Percentiles rank a stretch among this genome's conserved stretches.
Conservation (phyloP, 257 asterid species). For the Petunia axillaris region DNA sequence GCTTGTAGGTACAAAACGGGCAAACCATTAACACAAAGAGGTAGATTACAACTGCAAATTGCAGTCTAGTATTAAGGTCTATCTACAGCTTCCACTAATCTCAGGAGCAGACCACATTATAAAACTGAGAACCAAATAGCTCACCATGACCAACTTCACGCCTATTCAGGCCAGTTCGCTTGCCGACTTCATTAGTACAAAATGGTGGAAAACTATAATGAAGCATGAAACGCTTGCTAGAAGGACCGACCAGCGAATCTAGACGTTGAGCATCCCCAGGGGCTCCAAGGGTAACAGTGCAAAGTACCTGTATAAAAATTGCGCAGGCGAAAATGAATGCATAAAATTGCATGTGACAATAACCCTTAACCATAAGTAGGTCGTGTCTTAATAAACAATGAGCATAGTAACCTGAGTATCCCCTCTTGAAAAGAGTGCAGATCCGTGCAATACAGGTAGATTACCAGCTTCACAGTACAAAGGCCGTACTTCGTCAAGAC, state of each 20-base stretch:
- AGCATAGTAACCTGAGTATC: conserved; percentile 81
- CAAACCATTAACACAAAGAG: neutral
- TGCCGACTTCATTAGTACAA: conserved; percentile 94
- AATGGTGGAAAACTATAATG: conserved; percentile 97
- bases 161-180: conserved; percentile 84
- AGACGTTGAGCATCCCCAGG: conserved; percentile 94
- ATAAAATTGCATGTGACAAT: conserved; percentile 25
- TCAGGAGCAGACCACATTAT: conserved; percentile 14
- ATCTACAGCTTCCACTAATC: conserved; percentile 8
- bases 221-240: conserved; percentile 94
- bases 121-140: conserved; percentile 29
- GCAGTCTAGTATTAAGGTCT: conserved; percentile 17
- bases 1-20: neutral
- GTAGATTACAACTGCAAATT: neutral
- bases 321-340: neutral
- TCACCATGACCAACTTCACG: conserved; percentile 99
- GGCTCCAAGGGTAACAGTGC: conserved; percentile 97
- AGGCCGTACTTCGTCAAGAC: conserved; percentile 92
- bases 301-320: conserved; percentile 70
- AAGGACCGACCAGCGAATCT: conserved; percentile 90
- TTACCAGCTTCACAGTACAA: conserved; percentile 86
- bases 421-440: conserved; percentile 87
- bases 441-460: conserved; percentile 83
- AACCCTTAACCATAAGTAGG: neutral
- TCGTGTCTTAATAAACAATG: conserved; percentile 18